Conservation (phyloP, 805 yeast genomes). For the Komagataella kurtzmanii region DNA sequence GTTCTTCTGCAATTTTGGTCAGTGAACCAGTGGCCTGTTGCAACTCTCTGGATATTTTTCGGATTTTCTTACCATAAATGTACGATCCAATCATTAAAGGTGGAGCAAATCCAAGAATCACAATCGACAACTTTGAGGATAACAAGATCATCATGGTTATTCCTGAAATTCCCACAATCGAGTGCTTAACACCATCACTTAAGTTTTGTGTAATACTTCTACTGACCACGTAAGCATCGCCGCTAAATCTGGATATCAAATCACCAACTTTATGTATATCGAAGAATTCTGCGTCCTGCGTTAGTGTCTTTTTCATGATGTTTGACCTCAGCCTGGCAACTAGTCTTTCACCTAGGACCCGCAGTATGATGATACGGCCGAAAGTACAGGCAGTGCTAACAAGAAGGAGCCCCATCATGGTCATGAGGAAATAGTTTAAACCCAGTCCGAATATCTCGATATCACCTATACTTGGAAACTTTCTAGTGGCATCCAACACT, state of each 20-base stretch:
- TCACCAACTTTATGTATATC: slow-evolving; percentile 91
- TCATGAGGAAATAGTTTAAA: slow-evolving; percentile 44
- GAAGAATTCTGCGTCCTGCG: slow-evolving; percentile 82
- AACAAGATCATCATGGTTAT: slow-evolving; percentile 84
- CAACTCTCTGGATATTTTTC: slow-evolving; percentile 59
- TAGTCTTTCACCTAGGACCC: slow-evolving; percentile 74
- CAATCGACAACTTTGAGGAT: slow-evolving; percentile 64
- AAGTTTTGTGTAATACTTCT: slow-evolving; percentile 79
- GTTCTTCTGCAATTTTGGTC: slow-evolving; percentile 87
- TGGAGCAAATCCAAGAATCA: slow-evolving; percentile 71
- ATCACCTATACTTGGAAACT: slow-evolving; percentile 12
- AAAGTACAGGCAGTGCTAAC: slow-evolving; percentile 72
- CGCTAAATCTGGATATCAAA: slow-evolving; percentile 72
- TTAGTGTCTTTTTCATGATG: slow-evolving; percentile 62
- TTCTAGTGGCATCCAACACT: slow-evolving; percentile 34
- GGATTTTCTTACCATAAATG: slow-evolving; percentile 70
- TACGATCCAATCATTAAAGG: slow-evolving; percentile 74
- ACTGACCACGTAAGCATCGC: slow-evolving; percentile 84
- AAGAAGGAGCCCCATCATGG: slow-evolving; percentile 47
- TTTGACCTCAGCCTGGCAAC: slow-evolving; percentile 76
- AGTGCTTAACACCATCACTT: slow-evolving; percentile 80
- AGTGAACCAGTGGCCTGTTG: slow-evolving; percentile 81
- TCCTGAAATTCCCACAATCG: slow-evolving; percentile 72
- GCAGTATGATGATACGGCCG: slow-evolving; percentile 61
- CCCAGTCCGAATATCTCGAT: slow-evolving; percentile 42